Conservation (phyloP, 129 eudicot genomes). For the sunflower (Helianthus annuus) region HanXRQr2.0-SUNRISE NC_035447.2:146640493-146640992, state of each 20-base stretch:
- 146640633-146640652: neutral
- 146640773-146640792: slow-evolving; percentile 3
- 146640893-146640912: slow-evolving; percentile 98
- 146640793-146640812: slow-evolving; percentile 12
- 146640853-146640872: slow-evolving; percentile 82
- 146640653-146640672: slow-evolving; percentile 78
- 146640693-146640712: slow-evolving; percentile 98
- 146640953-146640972: slow-evolving; percentile 98
- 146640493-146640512: slow-evolving; percentile 16
- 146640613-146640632: neutral
- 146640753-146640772: neutral
- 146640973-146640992: slow-evolving; percentile 98
- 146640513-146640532: neutral
- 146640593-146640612: neutral
- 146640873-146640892: slow-evolving; percentile 94
- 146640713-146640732: slow-evolving; percentile 99
- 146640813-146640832: neutral
- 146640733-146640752: slow-evolving; percentile 33
- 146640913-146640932: slow-evolving; percentile 96
- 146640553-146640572: neutral
- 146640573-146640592: slow-evolving; percentile 4
- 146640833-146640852: neutral
- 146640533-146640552: neutral
- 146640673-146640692: slow-evolving; percentile 92
- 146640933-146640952: slow-evolving; percentile 97